Base-by-base conservation (phyloP, 805 yeast species). In the Candida manassasensis region DNA sequence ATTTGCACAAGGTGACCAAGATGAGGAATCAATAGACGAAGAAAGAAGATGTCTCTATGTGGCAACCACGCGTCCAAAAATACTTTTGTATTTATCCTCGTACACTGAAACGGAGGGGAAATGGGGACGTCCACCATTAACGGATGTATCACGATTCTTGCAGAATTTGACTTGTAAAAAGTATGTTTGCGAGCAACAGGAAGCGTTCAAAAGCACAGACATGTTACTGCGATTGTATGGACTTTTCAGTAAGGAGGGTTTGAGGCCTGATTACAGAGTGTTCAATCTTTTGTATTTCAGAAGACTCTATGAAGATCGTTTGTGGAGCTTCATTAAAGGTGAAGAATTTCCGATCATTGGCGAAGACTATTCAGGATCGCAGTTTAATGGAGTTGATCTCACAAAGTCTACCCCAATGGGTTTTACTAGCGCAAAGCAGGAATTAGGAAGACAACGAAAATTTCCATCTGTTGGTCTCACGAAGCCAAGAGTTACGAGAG, bases 21-120 rank as follows among this genome's bases (percentile, higher is more conserved):
- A 50, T 11, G 59, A 54, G 11, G 61, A 59, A 24, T 43, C 55
- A 1, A 36, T 76, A 2, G 73, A 82, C 43, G 97, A 90, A 57
- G 97, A 88, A 49, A 60, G 95, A 36, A 57, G 97, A 33, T 75
- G 90, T 45, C 71, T 88, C 40, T 93, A 86, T 55, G 98, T 93
- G 9, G 95, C 96, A 0, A 65, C 81, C 29, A 90, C 96, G 0
- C 69, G 98, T 43, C 94, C 96, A 0, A 81, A 83, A 53, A 57
- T 57, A 3, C 48, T 79, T 16, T 52, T 81, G 8, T 75, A 72
- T 44, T 45, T 81, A 3, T 61, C 71, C 4, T 57, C 67, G 2
- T 48, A 46, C 29, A 43, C 38, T 4, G 55, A 50, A 25, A 17
- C 21, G 8, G 37, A 25, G 10, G 47, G 38, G 13, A 48, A 42